These are phyloP conservation scores for Camellia granthamiana DNA, from an alignment of 148 eudicot genomes.

Conservation along the genomic window DNA sequence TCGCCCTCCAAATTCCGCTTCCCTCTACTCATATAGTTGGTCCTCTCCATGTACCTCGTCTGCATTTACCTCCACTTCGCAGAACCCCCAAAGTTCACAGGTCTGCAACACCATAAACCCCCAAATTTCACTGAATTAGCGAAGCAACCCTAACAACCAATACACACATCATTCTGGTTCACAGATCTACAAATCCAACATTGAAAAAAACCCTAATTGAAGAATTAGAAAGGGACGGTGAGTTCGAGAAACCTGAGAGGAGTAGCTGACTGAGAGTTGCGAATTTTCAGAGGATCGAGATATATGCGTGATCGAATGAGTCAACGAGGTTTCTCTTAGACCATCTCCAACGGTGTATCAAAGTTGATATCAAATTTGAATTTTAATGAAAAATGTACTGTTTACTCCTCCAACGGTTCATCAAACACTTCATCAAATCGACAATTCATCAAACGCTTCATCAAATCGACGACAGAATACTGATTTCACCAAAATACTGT, in stretches of 20 bases:
- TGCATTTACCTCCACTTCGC: constrained; percentile 45
- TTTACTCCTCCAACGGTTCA: too few relatives aligned
- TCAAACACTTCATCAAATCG: too few relatives aligned
- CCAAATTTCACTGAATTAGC: neutral
- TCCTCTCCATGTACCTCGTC: constrained; percentile 79
- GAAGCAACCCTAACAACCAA: constrained; percentile 6
- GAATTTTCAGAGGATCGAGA: neutral
- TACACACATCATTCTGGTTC: constrained; percentile 1
- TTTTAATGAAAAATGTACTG: too few relatives aligned
- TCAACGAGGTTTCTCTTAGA: too few relatives aligned
- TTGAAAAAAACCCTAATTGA: neutral
- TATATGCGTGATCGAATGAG: too few relatives aligned
- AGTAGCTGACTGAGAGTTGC: too few relatives aligned
- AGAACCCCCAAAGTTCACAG: constrained; percentile 31
- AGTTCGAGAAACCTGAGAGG: neutral
- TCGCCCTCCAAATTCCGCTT: constrained; percentile 66
- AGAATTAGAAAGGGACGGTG: neutral
- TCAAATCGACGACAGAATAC: too few relatives aligned
- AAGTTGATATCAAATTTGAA: too few relatives aligned
- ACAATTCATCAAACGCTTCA: too few relatives aligned
- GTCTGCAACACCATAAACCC: constrained; percentile 29
- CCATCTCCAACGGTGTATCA: too few relatives aligned
- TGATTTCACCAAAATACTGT: too few relatives aligned
- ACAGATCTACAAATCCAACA: constrained; percentile 5
- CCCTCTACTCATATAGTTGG: constrained; percentile 66